Evolutionary conservation across 331 rosid genomes (phyloP).

Genomic region (Malus hybrid): DNA sequence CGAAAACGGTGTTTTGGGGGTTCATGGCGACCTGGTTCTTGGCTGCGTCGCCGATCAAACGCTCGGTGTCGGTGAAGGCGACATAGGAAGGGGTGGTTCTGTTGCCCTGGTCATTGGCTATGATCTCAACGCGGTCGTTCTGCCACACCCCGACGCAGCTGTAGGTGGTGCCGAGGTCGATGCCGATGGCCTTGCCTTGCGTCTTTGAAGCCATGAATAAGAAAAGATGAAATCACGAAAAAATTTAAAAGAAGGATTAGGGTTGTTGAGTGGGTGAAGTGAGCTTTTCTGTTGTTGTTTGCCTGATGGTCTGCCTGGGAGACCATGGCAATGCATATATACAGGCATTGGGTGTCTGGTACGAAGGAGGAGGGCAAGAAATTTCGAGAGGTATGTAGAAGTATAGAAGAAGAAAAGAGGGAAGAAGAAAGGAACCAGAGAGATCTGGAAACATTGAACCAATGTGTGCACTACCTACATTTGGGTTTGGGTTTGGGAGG

Average conservation of each 20-base stretch:
- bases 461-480: too few relatives aligned
- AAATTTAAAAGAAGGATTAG: not conserved
- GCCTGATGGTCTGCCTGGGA: not conserved
- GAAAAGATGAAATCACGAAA: not conserved
- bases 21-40: constrained; percentile 43
- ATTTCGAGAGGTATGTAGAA: not conserved
- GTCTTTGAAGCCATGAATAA: constrained; percentile 27
- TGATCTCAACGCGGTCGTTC: constrained; percentile 54
- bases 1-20: constrained; percentile 39
- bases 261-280: not conserved
- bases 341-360: not conserved
- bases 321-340: not conserved
- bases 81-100: constrained; percentile 42
- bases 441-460: not conserved
- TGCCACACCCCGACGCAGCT: constrained; percentile 58
- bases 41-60: constrained; percentile 45
- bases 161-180: constrained; percentile 56
- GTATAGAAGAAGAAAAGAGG: not conserved
- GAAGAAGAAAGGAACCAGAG: not conserved
- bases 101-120: constrained; percentile 53
- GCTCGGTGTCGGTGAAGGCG: constrained; percentile 47
- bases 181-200: constrained; percentile 39
- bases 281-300: not conserved
- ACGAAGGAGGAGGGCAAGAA: not conserved
- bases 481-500: too few relatives aligned